Evolutionary conservation across 108 stramenopile species (phyloP).

Genomic region (Skeletonema menzelii): DNA sequence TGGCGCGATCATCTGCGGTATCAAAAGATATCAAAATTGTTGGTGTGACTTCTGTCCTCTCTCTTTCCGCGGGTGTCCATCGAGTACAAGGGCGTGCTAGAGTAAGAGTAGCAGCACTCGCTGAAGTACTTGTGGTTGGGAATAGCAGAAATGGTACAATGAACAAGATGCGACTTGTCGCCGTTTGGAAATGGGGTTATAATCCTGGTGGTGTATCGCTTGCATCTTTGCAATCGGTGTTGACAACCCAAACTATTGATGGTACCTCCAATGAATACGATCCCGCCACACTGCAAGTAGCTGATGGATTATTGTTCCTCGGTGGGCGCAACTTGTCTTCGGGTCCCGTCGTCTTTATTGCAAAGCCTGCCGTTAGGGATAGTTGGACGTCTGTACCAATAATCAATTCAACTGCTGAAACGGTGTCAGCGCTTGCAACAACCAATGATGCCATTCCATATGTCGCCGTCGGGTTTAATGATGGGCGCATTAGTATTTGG

Average conservation of each 20-base stretch:
- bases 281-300: conserved; percentile 53
- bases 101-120: conserved; percentile 68
- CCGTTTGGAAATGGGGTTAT: conserved; percentile 87
- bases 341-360: conserved; percentile 67
- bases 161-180: conserved; percentile 54
- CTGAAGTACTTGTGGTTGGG: conserved; percentile 42
- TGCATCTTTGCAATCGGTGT: conserved; percentile 60
- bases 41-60: conserved; percentile 54
- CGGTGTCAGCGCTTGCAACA: conserved; percentile 48
- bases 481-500: conserved; percentile 74
- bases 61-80: conserved; percentile 69
- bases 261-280: conserved; percentile 46
- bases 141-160: conserved; percentile 14
- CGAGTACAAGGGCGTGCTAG: conserved; percentile 49
- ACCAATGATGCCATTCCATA: conserved; percentile 39
- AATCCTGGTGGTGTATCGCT: conserved; percentile 33
- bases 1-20: conserved; percentile 23
- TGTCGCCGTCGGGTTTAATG: conserved; percentile 72
- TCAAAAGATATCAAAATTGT: conserved; percentile 41
- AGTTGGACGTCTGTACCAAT: conserved; percentile 74
- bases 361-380: conserved; percentile 71
- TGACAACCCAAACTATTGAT: conserved; percentile 57
- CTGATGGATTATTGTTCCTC: conserved; percentile 79
- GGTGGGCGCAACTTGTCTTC: conserved; percentile 46
- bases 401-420: conserved; percentile 31